Percentiles rank a stretch among this genome's conserved stretches.
phyloP scores from a whole-genome alignment of 1,284 basidiomycete genomes.

The Xanthoconium separans region DNA sequence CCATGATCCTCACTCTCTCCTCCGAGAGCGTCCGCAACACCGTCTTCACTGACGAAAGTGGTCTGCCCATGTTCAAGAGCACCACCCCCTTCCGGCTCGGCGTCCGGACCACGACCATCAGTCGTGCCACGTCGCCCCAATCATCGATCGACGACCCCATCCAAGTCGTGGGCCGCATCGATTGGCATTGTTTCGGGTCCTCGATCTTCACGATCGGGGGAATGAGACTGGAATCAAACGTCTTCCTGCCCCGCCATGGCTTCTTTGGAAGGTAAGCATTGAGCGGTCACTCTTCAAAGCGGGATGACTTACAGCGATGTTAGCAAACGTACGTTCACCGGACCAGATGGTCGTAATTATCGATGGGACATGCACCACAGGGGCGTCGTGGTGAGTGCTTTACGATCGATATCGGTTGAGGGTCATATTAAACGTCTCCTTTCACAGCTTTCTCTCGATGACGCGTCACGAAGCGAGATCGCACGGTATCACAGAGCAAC shows the following conservation, averaged over 20 bases:
- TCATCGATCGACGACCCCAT: conserved; percentile 1
- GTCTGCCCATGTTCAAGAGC: conserved; percentile 23
- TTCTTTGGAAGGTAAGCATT: conserved; percentile 19
- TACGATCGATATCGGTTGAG: not conserved
- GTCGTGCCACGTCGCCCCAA: conserved; percentile 1
- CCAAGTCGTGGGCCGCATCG: conserved; percentile 20
- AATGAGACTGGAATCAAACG: conserved; percentile 14
- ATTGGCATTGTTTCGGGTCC: conserved; percentile 21
- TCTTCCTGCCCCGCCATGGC: conserved; percentile 21
- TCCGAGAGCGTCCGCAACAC: conserved; percentile 24
- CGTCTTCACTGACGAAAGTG: conserved; percentile 27
- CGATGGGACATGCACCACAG: conserved; percentile 23
- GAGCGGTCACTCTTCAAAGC: not conserved
- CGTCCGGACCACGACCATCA: conserved; percentile 23
- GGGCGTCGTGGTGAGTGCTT: conserved; percentile 19
- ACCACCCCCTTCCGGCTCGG: conserved; percentile 27
- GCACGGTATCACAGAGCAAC: conserved; percentile 29
- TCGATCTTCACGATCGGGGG: conserved; percentile 23
- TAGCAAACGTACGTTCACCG: conserved; percentile 30
- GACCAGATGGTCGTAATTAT: conserved; percentile 24
- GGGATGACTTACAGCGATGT: not conserved
- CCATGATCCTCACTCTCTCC: conserved; percentile 29
- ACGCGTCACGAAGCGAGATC: conserved; percentile 17
- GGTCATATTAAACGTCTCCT: not conserved
- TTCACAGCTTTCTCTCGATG: conserved; percentile 25